Evolutionary conservation across 2,329 filamentous ascomycete species (phyloP).

Genomic region (Aspergillus viridinutans): DNA sequence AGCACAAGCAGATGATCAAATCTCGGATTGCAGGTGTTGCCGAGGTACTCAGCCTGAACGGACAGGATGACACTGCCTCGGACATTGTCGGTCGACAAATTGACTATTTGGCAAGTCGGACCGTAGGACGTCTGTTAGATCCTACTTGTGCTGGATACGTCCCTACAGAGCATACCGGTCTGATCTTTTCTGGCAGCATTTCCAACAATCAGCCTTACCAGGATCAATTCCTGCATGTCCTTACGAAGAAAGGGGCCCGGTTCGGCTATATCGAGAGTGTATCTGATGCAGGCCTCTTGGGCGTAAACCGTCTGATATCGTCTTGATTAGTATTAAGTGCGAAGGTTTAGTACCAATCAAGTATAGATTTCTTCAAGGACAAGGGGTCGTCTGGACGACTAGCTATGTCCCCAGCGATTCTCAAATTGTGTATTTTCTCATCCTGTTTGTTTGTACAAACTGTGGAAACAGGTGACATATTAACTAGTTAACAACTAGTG

Average conservation of each 20-base stretch:
- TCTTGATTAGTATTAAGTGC: background rate
- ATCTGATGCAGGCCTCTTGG: background rate
- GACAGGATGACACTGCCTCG: conserved; percentile 2
- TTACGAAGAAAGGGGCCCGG: background rate
- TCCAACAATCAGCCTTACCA: conserved; percentile 16
- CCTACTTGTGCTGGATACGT: conserved; percentile 8
- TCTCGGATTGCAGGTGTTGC: conserved; percentile 17
- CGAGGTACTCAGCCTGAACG: conserved; percentile 8
- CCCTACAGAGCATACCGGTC: conserved; percentile 4
- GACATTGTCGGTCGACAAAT: conserved; percentile 12
- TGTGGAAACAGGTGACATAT: too few species aligned
- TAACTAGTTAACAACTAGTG: too few species aligned
- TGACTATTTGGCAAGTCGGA: conserved; percentile 7
- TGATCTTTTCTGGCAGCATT: conserved; percentile 19
- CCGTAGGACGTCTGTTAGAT: conserved; percentile 13
- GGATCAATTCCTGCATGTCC: background rate
- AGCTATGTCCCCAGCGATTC: too few species aligned
- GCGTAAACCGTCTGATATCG: background rate
- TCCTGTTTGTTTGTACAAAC: too few species aligned
- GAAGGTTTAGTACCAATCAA: too few species aligned
- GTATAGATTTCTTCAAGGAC: too few species aligned
- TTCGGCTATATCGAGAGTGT: conserved; percentile 4
- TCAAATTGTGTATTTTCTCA: too few species aligned
- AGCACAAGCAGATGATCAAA: conserved; percentile 7
- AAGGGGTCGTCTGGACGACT: too few species aligned